Conservation (phyloP, 345 rosid genomes). For the Euclidium syriacum region DNA sequence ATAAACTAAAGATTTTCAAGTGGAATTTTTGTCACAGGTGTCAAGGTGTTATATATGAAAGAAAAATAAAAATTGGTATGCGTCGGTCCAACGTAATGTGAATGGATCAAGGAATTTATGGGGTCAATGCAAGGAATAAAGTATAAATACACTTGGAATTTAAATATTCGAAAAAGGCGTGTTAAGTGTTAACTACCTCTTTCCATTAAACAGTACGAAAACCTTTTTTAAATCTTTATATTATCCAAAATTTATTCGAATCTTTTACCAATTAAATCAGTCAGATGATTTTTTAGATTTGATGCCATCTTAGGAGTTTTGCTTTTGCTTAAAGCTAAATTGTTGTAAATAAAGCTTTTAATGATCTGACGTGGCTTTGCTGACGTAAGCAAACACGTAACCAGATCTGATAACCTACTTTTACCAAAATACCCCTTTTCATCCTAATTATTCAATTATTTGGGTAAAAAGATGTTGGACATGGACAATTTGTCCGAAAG, state of each 20-base stretch:
- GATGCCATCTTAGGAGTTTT: slow-evolving; percentile 5
- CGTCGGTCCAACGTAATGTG: slow-evolving; percentile 19
- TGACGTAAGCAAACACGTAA: slow-evolving; percentile 25
- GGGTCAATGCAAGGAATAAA: slow-evolving; percentile 27
- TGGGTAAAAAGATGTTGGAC: no score
- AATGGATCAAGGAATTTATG: background rate
- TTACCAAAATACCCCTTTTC: slow-evolving; percentile 13
- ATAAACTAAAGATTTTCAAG: background rate
- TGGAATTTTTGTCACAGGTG: background rate
- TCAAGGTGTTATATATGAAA: background rate
- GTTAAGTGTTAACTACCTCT: background rate
- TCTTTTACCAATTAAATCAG: slow-evolving; percentile 9
- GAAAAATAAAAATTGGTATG: background rate
- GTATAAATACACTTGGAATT: slow-evolving; percentile 18
- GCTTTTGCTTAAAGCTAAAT: slow-evolving; percentile 23
- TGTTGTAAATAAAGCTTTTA: background rate
- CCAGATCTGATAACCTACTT: background rate
- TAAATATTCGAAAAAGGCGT: slow-evolving; percentile 14
- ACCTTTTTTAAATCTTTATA: background rate
- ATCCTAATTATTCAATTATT: no score
- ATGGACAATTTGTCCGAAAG: no score
- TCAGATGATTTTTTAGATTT: slow-evolving; percentile 8
- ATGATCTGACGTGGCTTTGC: slow-evolving; percentile 20
- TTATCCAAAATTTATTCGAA: background rate
- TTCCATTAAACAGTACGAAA: background rate